Base-by-base conservation (phyloP, 495 filamentous ascomycete genomes). In the Hypoxylon perforatum region DNA sequence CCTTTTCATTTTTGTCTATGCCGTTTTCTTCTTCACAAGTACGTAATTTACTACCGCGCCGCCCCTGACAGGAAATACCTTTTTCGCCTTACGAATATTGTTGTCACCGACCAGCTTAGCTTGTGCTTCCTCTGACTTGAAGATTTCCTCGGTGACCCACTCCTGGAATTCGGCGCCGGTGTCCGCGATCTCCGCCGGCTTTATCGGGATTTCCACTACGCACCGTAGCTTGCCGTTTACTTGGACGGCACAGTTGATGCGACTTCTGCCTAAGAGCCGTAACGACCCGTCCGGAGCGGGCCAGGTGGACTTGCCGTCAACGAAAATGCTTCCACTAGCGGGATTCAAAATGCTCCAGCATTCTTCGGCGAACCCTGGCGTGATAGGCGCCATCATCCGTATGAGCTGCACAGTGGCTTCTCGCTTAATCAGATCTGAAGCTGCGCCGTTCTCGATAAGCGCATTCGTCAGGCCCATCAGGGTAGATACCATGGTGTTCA, bases 401-500 rank as follows among this genome's bases (percentile, higher is more conserved):
- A 96, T 69, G 22, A 96, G 81, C 21, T 79, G 76, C 2, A 63
- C 65, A 0, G 78, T 69, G 7, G 78, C 77, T 39, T 81, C 77
- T 23, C 54, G 14, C 49, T 63, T 69, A 47, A 84, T 63, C 6
- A 44, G n/a, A 18, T 59, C 44, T 22, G 61, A 69, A n/a, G 73
- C 71, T 18, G 36, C 23, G 1, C 61, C 44, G 8, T 72, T 56
- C 4, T 74, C 76, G 18, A 73, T 61, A 21, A 96, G 79, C 2
- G 77, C 62, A 71, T 96, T 94, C 12, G 91, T 92, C 2, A 97
- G 82, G 15, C 84, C 86, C 77, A 90, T 97, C 33, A 97, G 80
- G 67, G 92, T 91, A 2, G 90, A 93, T n/a, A 96, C 85, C 33
- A 90, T 84, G 2, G 91, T 95, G 75, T 96, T 97, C 42, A 97